These are phyloP conservation scores for Spongospora subterranea DNA, from an alignment of 208 protist species.

Conservation along the genomic window DNA sequence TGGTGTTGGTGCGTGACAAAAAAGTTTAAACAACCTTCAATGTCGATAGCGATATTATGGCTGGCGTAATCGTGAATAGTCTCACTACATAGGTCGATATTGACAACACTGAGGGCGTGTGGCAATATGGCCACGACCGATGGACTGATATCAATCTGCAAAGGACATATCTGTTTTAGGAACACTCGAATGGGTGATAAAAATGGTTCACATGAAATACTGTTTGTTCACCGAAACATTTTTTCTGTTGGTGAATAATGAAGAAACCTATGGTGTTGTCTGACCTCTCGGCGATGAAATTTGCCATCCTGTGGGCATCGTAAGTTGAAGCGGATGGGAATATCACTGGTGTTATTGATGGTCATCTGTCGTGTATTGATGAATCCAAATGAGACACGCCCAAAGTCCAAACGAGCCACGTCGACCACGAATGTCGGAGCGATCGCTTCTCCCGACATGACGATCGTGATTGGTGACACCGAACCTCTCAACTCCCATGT, in stretches of 20 bases:
- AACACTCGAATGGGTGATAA: neutral
- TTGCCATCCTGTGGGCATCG: constrained; percentile 73
- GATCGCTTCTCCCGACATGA: constrained; percentile 82
- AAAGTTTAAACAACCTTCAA: constrained; percentile 74
- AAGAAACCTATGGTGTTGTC: constrained; percentile 77
- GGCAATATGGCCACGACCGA: constrained; percentile 31
- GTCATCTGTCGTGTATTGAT: constrained; percentile 67
- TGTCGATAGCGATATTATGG: constrained; percentile 83
- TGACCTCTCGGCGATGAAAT: neutral
- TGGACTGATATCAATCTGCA: constrained; percentile 37
- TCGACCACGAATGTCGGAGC: constrained; percentile 90
- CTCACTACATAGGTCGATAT: constrained; percentile 82
- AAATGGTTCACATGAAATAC: constrained; percentile 2
- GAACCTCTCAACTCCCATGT: constrained; percentile 70
- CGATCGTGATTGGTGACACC: constrained; percentile 56
- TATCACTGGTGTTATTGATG: constrained; percentile 89
- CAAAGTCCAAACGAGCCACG: constrained; percentile 69
- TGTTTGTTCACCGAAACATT: constrained; percentile 77
- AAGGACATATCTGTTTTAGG: neutral
- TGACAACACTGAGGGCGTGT: constrained; percentile 65
- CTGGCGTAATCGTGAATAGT: constrained; percentile 81
- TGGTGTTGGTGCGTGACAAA: too few relatives aligned
- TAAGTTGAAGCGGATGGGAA: constrained; percentile 87
- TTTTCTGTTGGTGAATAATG: constrained; percentile 78
- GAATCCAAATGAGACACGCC: constrained; percentile 85